Conservation (phyloP, 2,329 filamentous ascomycete species). For the Graphilbum sp. region DNA sequence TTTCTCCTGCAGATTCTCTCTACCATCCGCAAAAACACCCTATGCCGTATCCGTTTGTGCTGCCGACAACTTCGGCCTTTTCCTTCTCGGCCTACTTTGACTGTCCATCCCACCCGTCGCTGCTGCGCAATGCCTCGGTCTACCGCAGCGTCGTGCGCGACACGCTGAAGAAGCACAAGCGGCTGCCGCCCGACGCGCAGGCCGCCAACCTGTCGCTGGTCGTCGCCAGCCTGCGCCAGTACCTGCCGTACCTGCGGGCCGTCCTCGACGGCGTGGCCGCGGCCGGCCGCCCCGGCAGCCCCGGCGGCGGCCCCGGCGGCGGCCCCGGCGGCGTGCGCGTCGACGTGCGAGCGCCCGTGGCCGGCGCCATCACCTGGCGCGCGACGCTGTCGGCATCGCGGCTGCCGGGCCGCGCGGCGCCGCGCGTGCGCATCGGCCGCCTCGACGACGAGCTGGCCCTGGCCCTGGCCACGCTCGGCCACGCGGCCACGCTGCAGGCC, state of each 20-base stretch:
- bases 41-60: conserved; percentile 81
- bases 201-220: conserved; percentile 54
- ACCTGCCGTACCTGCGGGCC: conserved; percentile 70
- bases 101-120: conserved; percentile 73
- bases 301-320: no score
- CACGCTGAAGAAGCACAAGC: conserved; percentile 76
- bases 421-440: conserved; percentile 53
- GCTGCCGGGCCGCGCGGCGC: conserved; percentile 37
- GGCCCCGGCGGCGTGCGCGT: not conserved
- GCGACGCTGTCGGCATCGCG: conserved; percentile 54
- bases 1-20: no score
- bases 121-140: conserved; percentile 68
- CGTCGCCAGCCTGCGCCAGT: conserved; percentile 52
- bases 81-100: conserved; percentile 63
- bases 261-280: conserved; percentile 58
- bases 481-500: conserved; percentile 56
- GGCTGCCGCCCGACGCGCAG: conserved; percentile 57
- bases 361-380: conserved; percentile 63
- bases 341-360: conserved; percentile 26
- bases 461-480: conserved; percentile 58
- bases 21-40: no score
- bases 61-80: conserved; percentile 81
- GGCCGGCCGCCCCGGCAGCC: no score
- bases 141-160: conserved; percentile 71
- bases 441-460: conserved; percentile 77